Base-by-base conservation (phyloP, 768 basidiomycete species). In the Boletus subparvulus region DNA sequence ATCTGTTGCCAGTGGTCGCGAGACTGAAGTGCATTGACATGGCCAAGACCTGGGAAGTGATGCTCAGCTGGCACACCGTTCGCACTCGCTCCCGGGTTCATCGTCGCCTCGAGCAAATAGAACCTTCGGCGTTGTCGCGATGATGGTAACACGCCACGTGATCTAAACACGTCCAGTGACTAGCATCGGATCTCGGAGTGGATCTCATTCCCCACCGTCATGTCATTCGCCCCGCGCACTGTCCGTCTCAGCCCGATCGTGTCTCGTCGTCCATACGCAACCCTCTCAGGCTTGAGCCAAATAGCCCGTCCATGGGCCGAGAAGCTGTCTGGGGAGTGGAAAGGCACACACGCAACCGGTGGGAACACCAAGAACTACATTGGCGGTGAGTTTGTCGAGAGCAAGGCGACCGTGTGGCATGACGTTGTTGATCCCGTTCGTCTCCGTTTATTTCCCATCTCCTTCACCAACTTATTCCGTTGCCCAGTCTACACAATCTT, bases 291-390 rank as follows among this genome's bases (percentile, higher is more conserved):
- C 3, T 73, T 92, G 52, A 82, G 77, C 59, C 73, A 82, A 14
- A 59, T 77, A 12, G 87, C 85, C 21, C 78, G 80, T 19, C 69
- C 81, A 26, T 83, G 81, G 59, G 91, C 90, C 1, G 84, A 90
- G 61, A 79, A 80, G 53, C 75, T 94, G 19, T 88, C 88, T 17
- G 71, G 80, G 14, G 79, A 85, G 32, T 98, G 93, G 92, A 86
- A 86, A 61, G 95, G 95, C 41, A 95, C 95, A 3, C 89, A 80
- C 55, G 87, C 88, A 24, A 82, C 84, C 13, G 95, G 95, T n/a
- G 88, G 83, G 30, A 86, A 80, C 58, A 94, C 94, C 54, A 94
- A 90, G 82, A 94, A 94, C 72, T 94, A 88, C 73, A 90, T 98
- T 56, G 89, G 84, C 13, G 96, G 95, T 10, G 81, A 94, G 74